phyloP scores from a whole-genome alignment of 768 basidiomycete genomes.

The Terana coerulea region DNA sequence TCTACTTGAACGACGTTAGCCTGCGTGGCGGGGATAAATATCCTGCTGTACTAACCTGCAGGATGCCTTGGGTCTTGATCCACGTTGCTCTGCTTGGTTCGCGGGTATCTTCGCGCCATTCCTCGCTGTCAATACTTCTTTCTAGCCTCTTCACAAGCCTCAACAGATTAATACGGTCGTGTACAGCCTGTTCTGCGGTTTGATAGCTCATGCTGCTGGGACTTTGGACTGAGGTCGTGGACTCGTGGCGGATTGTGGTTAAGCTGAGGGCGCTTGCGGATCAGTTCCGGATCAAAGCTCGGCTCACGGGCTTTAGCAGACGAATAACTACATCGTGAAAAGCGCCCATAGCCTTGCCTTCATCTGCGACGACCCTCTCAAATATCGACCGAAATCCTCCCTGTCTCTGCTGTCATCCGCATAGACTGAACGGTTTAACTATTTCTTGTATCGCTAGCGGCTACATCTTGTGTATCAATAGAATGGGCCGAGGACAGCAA shows the following conservation, averaged over 20 bases:
- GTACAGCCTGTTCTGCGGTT: slow-evolving; percentile 27
- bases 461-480: slow-evolving; percentile 15
- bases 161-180: slow-evolving; percentile 67
- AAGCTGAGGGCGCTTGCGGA: too few species aligned
- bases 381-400: neutral
- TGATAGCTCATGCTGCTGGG: slow-evolving; percentile 3
- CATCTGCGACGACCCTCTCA: neutral
- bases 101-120: slow-evolving; percentile 29
- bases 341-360: slow-evolving; percentile 1
- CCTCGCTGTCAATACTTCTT: slow-evolving; percentile 38
- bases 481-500: slow-evolving; percentile 20
- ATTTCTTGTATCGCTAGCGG: slow-evolving; percentile 15
- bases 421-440: neutral
- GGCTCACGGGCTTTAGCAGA: too few species aligned
- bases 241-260: neutral
- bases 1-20: slow-evolving; percentile 20
- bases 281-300: too few species aligned
- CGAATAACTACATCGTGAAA: too few species aligned
- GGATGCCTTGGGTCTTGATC: slow-evolving; percentile 50
- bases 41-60: slow-evolving; percentile 47
- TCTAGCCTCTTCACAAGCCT: slow-evolving; percentile 62
- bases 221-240: neutral
- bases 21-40: neutral
- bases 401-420: too few species aligned
- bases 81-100: slow-evolving; percentile 30